A percentile compares a stretch with the other conserved stretches of the same genome.
These are phyloP conservation scores for Backusella liffmaniae DNA, from an alignment of 192 early-diverging fungal species.

Conservation along the genomic window DNA sequence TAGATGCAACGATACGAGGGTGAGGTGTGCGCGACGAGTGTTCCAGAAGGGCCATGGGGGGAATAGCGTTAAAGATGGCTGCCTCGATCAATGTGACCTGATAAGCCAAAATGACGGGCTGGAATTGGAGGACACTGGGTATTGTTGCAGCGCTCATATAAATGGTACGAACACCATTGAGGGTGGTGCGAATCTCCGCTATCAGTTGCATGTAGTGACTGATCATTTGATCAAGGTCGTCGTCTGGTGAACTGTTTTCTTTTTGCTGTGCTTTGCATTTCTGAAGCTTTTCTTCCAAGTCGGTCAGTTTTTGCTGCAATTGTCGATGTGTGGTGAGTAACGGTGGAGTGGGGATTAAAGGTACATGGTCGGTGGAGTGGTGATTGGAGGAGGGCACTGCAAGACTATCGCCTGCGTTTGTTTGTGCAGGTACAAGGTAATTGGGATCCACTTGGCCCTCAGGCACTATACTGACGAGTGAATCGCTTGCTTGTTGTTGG, in stretches of 20 bases:
- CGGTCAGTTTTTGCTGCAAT: constrained; percentile 44
- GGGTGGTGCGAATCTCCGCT: constrained; percentile 46
- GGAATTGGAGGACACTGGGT: constrained; percentile 57
- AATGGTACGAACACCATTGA: constrained; percentile 51
- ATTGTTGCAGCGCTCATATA: constrained; percentile 52
- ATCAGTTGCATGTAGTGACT: constrained; percentile 41
- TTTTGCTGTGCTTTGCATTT: constrained; percentile 27
- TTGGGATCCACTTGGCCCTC: constrained; percentile 58
- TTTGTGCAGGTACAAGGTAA: constrained; percentile 51
- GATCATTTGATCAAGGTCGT: constrained; percentile 44
- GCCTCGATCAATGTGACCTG: constrained; percentile 71
- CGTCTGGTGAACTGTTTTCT: constrained; percentile 14
- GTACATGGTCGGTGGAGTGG: constrained; percentile 46
- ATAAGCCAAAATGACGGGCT: constrained; percentile 63
- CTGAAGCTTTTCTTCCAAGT: constrained; percentile 35
- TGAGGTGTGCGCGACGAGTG: constrained; percentile 65
- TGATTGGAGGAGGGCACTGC: constrained; percentile 24
- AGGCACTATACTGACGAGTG: constrained; percentile 32
- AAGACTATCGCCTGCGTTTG: constrained; percentile 46
- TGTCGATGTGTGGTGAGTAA: constrained; percentile 48
- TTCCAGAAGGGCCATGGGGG: constrained; percentile 53
- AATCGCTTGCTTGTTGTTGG: not conserved
- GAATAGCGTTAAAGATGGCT: constrained; percentile 62
- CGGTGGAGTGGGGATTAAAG: constrained; percentile 55
- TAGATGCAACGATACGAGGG: constrained; percentile 60